Conservation (phyloP, 306 rosid genomes). For the Medicago truncatula region DNA sequence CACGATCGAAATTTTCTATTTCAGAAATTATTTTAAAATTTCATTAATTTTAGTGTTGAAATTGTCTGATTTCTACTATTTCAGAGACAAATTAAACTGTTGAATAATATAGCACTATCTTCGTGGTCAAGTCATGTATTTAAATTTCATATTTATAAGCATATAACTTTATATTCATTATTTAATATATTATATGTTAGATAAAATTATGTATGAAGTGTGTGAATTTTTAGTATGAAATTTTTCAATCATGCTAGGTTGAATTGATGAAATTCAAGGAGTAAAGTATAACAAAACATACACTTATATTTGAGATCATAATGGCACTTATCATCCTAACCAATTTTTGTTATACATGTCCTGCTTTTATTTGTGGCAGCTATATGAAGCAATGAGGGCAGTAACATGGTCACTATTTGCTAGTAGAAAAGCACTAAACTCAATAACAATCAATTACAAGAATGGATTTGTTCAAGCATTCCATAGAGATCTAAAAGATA, state of each 20-base stretch:
- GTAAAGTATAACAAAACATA: not conserved
- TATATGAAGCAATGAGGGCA: constrained; percentile 88
- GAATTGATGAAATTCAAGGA: not conserved
- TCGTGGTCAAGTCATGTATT: not conserved
- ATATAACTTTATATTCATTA: not conserved
- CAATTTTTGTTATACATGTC: not conserved
- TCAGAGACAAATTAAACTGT: not conserved
- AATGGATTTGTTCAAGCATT: constrained; percentile 99
- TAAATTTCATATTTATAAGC: constrained; percentile 1
- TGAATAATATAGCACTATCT: constrained; percentile 9
- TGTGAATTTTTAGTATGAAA: not conserved
- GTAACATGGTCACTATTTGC: constrained; percentile 92
- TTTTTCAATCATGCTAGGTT: not conserved
- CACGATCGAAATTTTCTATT: not conserved
- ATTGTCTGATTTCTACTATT: too few species aligned
- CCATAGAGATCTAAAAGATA: constrained; percentile 86
- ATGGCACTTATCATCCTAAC: constrained; percentile 27
- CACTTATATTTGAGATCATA: constrained; percentile 6
- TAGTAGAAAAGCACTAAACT: constrained; percentile 85
- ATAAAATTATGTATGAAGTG: not conserved
- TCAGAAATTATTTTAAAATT: not conserved
- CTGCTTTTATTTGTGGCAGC: constrained; percentile 61
- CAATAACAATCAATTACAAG: constrained; percentile 87
- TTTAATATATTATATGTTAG: not conserved
- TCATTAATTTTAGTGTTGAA: too few species aligned